phyloP scores from a whole-genome alignment of 2,329 filamentous ascomycete genomes.

The Fusarium secorum region DNA sequence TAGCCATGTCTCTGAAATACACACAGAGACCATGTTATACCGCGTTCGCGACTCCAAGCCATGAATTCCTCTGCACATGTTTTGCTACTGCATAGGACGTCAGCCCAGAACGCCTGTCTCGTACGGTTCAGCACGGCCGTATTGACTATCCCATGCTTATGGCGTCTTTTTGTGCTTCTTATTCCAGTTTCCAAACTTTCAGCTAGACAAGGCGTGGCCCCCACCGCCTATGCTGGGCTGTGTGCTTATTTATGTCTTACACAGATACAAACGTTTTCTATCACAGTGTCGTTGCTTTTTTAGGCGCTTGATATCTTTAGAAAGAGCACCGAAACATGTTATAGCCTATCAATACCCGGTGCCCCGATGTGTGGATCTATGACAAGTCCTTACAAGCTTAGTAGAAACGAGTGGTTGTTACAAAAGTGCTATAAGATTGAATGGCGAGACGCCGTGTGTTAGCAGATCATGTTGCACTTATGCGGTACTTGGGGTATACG shows the following conservation, averaged over 20 bases:
- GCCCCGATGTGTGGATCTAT: conserved; percentile 3
- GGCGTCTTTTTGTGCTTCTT: neutral
- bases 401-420: neutral
- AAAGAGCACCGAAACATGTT: conserved; percentile 9
- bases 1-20: conserved; percentile 27
- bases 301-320: conserved; percentile 10
- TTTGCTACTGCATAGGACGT: conserved; percentile 15
- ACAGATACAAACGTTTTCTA: neutral
- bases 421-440: conserved; percentile 32
- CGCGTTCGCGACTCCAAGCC: conserved; percentile 19
- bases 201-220: neutral
- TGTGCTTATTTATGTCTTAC: neutral
- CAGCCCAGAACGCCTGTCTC: conserved; percentile 12
- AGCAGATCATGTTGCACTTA: conserved; percentile 24
- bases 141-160: conserved; percentile 4
- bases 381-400: neutral
- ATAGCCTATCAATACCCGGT: conserved; percentile 10
- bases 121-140: neutral
- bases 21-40: conserved; percentile 22
- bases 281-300: conserved; percentile 17
- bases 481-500: neutral
- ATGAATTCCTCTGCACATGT: conserved; percentile 23
- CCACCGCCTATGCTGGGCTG: neutral
- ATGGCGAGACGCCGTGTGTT: conserved; percentile 18
- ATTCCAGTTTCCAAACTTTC: conserved; percentile 6